Conservation (phyloP, 495 filamentous ascomycete genomes). For the Podospora bellae-mahoneyi region DNA sequence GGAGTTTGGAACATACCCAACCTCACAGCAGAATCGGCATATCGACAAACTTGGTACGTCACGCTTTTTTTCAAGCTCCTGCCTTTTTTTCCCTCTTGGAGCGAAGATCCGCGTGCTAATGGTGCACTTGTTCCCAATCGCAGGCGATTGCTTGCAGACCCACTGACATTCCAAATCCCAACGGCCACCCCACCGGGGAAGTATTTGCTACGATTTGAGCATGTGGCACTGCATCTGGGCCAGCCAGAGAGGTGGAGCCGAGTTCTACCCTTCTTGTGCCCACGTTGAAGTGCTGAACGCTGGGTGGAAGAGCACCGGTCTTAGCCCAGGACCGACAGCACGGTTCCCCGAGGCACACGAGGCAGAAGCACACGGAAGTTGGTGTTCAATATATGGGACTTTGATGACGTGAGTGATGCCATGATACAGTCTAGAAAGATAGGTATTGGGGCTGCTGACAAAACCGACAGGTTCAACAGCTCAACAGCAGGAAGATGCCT, state of each 20-base stretch:
- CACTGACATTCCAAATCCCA: too few species aligned
- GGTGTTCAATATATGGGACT: not conserved
- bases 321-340: not conserved
- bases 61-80: not conserved
- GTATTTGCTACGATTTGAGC: not conserved
- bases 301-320: not conserved
- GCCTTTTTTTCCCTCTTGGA: too few species aligned
- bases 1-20: not conserved
- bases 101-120: not conserved
- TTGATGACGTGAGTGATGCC: not conserved
- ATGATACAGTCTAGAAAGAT: not conserved
- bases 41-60: not conserved
- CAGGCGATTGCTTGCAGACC: not conserved
- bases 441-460: not conserved
- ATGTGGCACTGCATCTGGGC: not conserved
- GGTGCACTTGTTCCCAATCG: not conserved
- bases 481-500: not conserved
- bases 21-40: not conserved
- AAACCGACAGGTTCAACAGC: not conserved
- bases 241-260: not conserved
- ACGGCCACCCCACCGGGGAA: not conserved
- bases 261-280: not conserved
- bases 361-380: not conserved
- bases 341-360: not conserved
- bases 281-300: not conserved